These are phyloP conservation scores for Diutina pseudorugosa DNA, from an alignment of 1,139 yeast genomes.

Conservation along the genomic window DNA sequence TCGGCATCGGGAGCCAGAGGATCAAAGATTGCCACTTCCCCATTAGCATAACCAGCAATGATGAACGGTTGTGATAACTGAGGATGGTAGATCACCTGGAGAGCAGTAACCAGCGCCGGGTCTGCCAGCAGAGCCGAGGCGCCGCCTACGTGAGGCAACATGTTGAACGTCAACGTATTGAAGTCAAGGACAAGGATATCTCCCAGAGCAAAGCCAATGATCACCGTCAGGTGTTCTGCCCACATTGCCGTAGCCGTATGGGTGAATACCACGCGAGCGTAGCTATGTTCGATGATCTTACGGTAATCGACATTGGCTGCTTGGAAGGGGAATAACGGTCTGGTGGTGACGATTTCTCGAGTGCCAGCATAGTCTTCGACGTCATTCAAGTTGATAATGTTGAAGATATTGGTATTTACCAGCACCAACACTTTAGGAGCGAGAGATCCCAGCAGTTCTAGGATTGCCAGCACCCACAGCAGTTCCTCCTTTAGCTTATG, in stretches of 20 bases:
- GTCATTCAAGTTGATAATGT: not conserved
- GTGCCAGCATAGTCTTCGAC: not conserved
- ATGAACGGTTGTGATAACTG: not conserved
- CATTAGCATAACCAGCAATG: not conserved
- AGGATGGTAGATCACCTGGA: not conserved
- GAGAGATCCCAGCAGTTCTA: not conserved
- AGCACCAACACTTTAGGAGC: constrained; percentile 4
- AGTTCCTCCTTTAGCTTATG: constrained; percentile 4
- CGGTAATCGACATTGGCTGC: not conserved
- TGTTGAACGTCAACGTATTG: not conserved
- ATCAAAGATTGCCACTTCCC: not conserved
- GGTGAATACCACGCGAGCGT: not conserved
- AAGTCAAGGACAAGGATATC: not conserved
- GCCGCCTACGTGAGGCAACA: not conserved
- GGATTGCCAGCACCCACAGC: not conserved
- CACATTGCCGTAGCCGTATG: not conserved
- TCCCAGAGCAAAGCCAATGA: not conserved
- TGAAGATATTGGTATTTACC: not conserved
- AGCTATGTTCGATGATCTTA: not conserved
- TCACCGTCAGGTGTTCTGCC: not conserved
- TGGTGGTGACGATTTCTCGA: not conserved
- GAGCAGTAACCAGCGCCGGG: not conserved
- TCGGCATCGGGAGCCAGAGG: not conserved
- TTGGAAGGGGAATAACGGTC: not conserved
- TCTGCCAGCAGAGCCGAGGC: constrained; percentile 6